Conservation (phyloP, 805 yeast species). For the Ogataea nakhonphanomensis region DNA sequence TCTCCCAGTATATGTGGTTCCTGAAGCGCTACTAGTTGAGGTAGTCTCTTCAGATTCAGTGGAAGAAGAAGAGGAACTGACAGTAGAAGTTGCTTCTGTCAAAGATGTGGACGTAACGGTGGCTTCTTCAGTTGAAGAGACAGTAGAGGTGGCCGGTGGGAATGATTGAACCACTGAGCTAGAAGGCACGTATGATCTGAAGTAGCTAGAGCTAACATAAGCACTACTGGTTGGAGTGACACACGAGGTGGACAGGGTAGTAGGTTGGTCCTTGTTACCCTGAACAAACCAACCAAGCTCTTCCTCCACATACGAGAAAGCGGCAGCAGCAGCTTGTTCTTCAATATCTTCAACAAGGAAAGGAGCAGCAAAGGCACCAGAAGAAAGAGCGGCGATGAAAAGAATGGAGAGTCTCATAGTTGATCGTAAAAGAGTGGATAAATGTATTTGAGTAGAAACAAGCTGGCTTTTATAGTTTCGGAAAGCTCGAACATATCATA, state of each 20-base stretch:
- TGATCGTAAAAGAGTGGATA: not conserved
- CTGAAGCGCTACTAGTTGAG: slow-evolving; percentile 3
- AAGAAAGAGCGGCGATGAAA: slow-evolving; percentile 5
- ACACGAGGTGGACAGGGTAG: not conserved
- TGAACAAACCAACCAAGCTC: no score
- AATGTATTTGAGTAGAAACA: not conserved
- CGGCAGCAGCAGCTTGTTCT: not conserved
- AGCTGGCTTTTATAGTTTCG: not conserved
- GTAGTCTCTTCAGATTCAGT: slow-evolving; percentile 7
- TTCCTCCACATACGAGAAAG: no score
- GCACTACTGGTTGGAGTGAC: not conserved
- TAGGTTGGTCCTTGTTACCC: no score
- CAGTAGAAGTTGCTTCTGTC: not conserved
- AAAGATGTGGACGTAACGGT: not conserved
- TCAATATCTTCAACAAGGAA: slow-evolving; percentile 3
- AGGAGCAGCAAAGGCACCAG: slow-evolving; percentile 9
- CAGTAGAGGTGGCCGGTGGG: not conserved
- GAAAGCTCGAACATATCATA: no score
- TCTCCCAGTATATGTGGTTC: slow-evolving; percentile 33
- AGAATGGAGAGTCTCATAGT: slow-evolving; percentile 9
- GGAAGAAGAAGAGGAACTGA: not conserved
- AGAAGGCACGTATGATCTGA: no score
- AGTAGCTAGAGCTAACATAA: no score
- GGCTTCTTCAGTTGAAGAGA: not conserved
- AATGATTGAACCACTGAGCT: no score